Evolutionary conservation across 2,329 filamentous ascomycete species (phyloP).

Genomic region (Ramichloridium luteum): DNA sequence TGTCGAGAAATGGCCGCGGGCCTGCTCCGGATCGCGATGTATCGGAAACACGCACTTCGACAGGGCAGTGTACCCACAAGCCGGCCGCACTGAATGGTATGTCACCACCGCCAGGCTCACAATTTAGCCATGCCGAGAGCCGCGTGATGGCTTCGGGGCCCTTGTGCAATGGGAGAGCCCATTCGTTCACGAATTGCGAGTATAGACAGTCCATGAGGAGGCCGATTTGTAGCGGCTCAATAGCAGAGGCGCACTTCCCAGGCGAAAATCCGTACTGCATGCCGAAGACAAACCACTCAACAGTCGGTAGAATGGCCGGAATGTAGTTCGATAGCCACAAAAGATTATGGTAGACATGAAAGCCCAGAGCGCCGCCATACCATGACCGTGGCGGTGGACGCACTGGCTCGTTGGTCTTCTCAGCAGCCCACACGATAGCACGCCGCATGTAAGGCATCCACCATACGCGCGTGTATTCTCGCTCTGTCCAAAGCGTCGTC

Average conservation of each 20-base stretch:
- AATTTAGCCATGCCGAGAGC: slow-evolving; percentile 75
- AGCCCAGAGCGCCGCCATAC: slow-evolving; percentile 72
- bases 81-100: slow-evolving; percentile 74
- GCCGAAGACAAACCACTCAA: slow-evolving; percentile 94
- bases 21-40: slow-evolving; percentile 38
- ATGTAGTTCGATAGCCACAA: slow-evolving; percentile 68
- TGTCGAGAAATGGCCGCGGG: slow-evolving; percentile 58
- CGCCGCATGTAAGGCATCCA: slow-evolving; percentile 90
- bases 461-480: slow-evolving; percentile 90
- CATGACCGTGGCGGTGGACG: slow-evolving; percentile 54
- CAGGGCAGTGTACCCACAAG: slow-evolving; percentile 75
- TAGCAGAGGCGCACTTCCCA: slow-evolving; percentile 54
- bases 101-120: slow-evolving; percentile 52
- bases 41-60: slow-evolving; percentile 80
- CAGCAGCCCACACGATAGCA: slow-evolving; percentile 81
- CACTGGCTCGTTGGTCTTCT: slow-evolving; percentile 55
- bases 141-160: slow-evolving; percentile 79
- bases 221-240: slow-evolving; percentile 68
- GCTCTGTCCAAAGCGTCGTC: slow-evolving; percentile 62
- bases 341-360: slow-evolving; percentile 83
- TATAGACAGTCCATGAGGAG: slow-evolving; percentile 95
- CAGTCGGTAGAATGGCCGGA: slow-evolving; percentile 68
- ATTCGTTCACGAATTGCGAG: slow-evolving; percentile 97
- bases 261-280: slow-evolving; percentile 91
- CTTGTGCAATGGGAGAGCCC: slow-evolving; percentile 76